Base-by-base conservation (phyloP, 1,284 basidiomycete genomes). In the Ceratobasidium theobromae region DNA sequence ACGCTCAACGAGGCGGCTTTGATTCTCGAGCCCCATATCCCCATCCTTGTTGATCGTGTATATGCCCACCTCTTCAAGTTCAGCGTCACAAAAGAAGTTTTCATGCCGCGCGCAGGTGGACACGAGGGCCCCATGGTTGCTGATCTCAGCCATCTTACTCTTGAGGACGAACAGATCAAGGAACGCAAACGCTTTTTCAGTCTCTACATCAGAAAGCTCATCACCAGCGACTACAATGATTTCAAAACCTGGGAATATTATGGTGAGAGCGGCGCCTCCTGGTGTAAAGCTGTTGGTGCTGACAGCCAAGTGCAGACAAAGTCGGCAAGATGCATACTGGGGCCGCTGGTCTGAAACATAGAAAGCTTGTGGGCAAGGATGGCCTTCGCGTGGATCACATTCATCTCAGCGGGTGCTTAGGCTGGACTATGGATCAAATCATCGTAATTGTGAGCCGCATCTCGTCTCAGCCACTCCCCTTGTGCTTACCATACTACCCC, bases 241-340 rank as follows among this genome's bases (percentile, higher is more conserved):
- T 62, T 62, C 33, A 51, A 46, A 48, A 62, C 58, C 4, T 62
- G 58, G 58, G 58, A 62, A 41, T 62, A 62, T 32, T 62, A 62
- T n/a, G 58, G 58, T 62, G 25, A n/a, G 43, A 14, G 43, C 18
- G 58, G 40, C 14, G 21, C 9, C 18, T 41, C 3, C n/a, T 16
- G 2, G 9, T 12, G 5, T 8, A 25, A 35, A 2, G 14, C 27
- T 62, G 32, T 27, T 9, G 16, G 1, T 23, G 14, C 4, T 25
- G 25, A 21, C 27, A 14, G 18, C 32, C 9, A 21, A 12, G 18
- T 9, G 16, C n/a, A 62, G 58, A 62, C 58, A 62, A 62, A 35
- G 58, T 62, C 35, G 58, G 58, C 18, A 18, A 18, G 11, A 62
- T 62, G 58, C 58, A 62, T 41, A 62, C 58, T 12, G 58, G 58